Base-by-base conservation (phyloP, 2,329 filamentous ascomycete genomes). In the Claviceps fusiformis region DNA sequence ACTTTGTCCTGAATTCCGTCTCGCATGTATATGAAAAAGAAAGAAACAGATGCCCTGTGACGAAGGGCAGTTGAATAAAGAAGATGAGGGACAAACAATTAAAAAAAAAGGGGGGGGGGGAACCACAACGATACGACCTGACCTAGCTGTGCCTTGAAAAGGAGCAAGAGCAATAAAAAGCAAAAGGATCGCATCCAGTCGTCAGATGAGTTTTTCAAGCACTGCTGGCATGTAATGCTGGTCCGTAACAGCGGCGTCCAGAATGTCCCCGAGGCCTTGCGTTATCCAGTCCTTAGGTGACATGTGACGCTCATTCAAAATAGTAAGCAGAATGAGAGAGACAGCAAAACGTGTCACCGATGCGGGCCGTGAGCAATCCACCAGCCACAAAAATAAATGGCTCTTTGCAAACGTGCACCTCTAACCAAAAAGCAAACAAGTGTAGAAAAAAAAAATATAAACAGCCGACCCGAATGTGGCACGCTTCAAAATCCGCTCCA, bases 1-100 rank as follows among this genome's bases (percentile, higher is more conserved):
- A 73, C 66, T 44, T 43, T 68, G 70, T 73, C 73, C 72, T 74
- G 65, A 62, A 68, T 66, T 65, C 65, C 65, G 65, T 41, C 54
- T 51, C 50, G 53, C 37, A 51, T 55, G 48, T 45, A 46, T 55
- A 43, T 41, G 37, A 17, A 37, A 43, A 52, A 52, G 41, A 15
- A 41, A 39, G 10, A 33, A 61, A 59, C 11, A 41, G 15, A 41
- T 17, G 37, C 37, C 17, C 17, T 5, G 8, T 9, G 35, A 9
- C 19, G 9, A 7, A 13, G 35, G 11, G 7, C 37, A 41, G 4
- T 15, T 3, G 17, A 41, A 33, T 15, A 17, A 49, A 15, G 24
- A 49, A 33, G 8, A 29, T 13, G n/a, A 31, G 6, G 8, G 27
- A 33, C 5, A 8, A 31, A 48, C 9, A 49, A 49, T 3, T 19